These are phyloP conservation scores for Paradendryphiella salina DNA, from an alignment of 2,329 filamentous ascomycete species.

Conservation along the genomic window DNA sequence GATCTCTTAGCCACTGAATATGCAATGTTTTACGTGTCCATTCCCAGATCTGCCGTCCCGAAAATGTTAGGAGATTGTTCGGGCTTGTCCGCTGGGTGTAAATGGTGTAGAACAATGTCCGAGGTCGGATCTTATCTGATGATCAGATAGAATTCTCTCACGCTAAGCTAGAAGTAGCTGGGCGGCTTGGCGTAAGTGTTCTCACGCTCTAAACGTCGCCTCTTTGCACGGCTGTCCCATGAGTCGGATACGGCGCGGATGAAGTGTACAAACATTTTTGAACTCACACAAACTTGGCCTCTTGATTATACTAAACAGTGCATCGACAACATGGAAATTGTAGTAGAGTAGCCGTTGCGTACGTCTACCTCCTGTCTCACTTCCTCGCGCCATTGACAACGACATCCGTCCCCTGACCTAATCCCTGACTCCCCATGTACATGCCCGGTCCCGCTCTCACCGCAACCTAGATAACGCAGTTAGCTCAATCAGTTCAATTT, in stretches of 20 bases:
- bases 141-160: slow-evolving; percentile 18
- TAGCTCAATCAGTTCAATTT: background rate
- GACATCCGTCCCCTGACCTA: background rate
- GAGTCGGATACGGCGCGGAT: too few species aligned
- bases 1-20: background rate
- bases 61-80: slow-evolving; percentile 7
- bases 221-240: too few species aligned
- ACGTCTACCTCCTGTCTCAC: background rate
- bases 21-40: background rate
- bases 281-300: too few species aligned
- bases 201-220: background rate
- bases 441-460: slow-evolving; percentile 11
- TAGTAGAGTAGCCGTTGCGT: too few species aligned
- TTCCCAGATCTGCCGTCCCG: background rate
- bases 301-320: too few species aligned
- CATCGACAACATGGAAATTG: too few species aligned
- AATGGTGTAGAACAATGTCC: slow-evolving; percentile 1
- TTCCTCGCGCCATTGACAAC: slow-evolving; percentile 19
- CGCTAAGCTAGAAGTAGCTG: background rate
- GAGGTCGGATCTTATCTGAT: slow-evolving; percentile 25
- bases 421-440: slow-evolving; percentile 3
- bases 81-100: background rate
- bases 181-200: background rate
- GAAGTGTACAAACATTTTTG: too few species aligned
- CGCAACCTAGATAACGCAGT: slow-evolving; percentile 17